These are phyloP conservation scores for Sistotremastrum niveocremeum DNA, from an alignment of 768 basidiomycete genomes.

Conservation along the genomic window DNA sequence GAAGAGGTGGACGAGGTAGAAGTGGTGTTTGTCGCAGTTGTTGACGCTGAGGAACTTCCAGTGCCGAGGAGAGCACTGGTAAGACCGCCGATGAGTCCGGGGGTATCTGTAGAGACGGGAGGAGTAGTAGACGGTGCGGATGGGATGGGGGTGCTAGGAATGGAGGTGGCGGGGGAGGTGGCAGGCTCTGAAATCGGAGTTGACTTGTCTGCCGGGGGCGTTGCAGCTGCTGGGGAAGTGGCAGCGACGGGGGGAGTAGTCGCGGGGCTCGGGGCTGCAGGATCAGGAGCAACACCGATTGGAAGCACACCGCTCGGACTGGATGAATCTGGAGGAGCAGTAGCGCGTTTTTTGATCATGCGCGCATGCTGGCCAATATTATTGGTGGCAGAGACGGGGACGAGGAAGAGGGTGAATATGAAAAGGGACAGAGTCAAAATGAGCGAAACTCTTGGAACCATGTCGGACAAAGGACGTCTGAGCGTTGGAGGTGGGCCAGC, in stretches of 20 bases:
- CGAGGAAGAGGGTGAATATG: constrained; percentile 40
- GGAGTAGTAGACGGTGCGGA: constrained; percentile 7
- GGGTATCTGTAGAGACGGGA: not conserved
- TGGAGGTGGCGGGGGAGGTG: constrained; percentile 3
- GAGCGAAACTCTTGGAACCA: constrained; percentile 13
- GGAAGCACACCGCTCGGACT: constrained; percentile 5
- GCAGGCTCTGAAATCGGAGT: constrained; percentile 1
- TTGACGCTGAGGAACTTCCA: constrained; percentile 4
- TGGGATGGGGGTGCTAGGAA: constrained; percentile 7
- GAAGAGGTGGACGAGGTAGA: constrained; percentile 5
- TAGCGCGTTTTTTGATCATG: constrained; percentile 53
- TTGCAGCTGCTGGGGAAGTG: constrained; percentile 5
- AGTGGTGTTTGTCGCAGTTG: constrained; percentile 6
- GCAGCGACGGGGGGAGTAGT: constrained; percentile 5
- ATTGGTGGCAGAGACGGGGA: constrained; percentile 30
- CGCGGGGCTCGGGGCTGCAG: constrained; percentile 8
- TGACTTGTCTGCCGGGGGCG: constrained; percentile 6
- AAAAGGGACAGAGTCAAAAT: constrained; percentile 48
- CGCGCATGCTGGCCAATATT: constrained; percentile 34
- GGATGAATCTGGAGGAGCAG: constrained; percentile 11
- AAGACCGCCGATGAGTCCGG: constrained; percentile 1
- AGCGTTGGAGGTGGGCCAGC: not conserved
- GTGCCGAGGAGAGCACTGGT: constrained; percentile 6
- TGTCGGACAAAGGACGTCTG: constrained; percentile 1
- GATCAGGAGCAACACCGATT: constrained; percentile 21